Evolutionary conservation across 2,329 filamentous ascomycete genomes (phyloP).

Genomic region (Seiridium unicorne): DNA sequence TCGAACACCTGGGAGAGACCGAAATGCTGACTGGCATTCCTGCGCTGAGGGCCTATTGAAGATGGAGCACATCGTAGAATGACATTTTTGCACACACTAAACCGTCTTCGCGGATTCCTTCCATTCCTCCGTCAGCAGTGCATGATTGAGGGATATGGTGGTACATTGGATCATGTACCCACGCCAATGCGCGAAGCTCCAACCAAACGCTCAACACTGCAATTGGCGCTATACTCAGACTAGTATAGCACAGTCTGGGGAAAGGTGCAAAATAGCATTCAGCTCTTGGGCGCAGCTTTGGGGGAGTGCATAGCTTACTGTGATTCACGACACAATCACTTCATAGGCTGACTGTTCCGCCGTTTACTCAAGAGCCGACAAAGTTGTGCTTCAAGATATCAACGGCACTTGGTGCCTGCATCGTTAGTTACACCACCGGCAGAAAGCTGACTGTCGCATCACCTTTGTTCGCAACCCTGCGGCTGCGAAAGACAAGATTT

Average conservation of each 20-base stretch:
- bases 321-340: not conserved
- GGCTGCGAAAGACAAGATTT: not conserved
- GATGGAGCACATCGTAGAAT: too few relatives aligned
- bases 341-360: conserved; percentile 1
- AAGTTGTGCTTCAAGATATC: not conserved
- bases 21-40: too few relatives aligned
- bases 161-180: too few relatives aligned
- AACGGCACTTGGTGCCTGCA: not conserved
- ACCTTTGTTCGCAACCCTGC: too few relatives aligned
- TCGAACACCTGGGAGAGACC: too few relatives aligned
- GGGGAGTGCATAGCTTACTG: not conserved
- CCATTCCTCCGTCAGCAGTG: too few relatives aligned
- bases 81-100: too few relatives aligned
- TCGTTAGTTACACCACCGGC: not conserved
- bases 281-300: not conserved
- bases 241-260: conserved; percentile 2
- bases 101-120: too few relatives aligned
- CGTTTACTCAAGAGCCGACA: not conserved
- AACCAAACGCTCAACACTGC: conserved; percentile 5
- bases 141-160: too few relatives aligned
- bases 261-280: conserved; percentile 1
- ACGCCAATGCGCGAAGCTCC: not conserved
- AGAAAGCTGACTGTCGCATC: too few relatives aligned
- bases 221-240: not conserved
- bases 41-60: too few relatives aligned